Evolutionary conservation across 2,329 filamentous ascomycete genomes (phyloP), one percentile per base, ranked within the genome.

Genomic region (Byssoonygena ceratinophila): DNA sequence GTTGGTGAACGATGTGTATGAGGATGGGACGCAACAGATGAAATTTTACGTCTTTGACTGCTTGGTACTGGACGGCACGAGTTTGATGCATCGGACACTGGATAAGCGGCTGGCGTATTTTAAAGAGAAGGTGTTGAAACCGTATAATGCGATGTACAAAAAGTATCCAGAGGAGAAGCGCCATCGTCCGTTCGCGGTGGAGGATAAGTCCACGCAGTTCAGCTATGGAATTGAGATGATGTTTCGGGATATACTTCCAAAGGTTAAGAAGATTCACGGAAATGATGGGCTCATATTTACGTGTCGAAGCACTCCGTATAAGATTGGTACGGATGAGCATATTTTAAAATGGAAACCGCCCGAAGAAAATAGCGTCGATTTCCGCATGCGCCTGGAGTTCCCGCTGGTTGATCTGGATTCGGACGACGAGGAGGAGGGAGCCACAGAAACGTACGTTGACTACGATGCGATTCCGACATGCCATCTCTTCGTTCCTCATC

Each of bases 341-440:
- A 98, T 96, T 57, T 75, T 98, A 36, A 98, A 98, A 69, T 98
- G 92, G 92, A 98, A 98, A 71, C 89, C 91, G 0, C 87, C 88
- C 3, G 77, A 87, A 59, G 92, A 98, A 68, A 98, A 98, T 72
- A 94, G 89, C 0, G 82, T 98, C 60, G 92, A 98, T 67, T 96
- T 95, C 67, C 80, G 85, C 39, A 77, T 97, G 61, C 80, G 79
- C 48, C 77, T 98, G 40, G 75, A 78, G 11, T 97, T 96, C 62
- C 85, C 85, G 0, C 64, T 75, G 0, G 74, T 84, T n/a, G 78
- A 86, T 54, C 84, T 84, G 0, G 79, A 84, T 61, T 77, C 80
- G 12, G 70, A 75, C 14, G 85, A 92, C 60, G 78, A 80, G 43
- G 79, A 80, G 31, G 83, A 86, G 16, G 83, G 82, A 16, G 68